phyloP scores from a whole-genome alignment of 352 stramenopile species.

The Globisporangium nunn region DNA sequence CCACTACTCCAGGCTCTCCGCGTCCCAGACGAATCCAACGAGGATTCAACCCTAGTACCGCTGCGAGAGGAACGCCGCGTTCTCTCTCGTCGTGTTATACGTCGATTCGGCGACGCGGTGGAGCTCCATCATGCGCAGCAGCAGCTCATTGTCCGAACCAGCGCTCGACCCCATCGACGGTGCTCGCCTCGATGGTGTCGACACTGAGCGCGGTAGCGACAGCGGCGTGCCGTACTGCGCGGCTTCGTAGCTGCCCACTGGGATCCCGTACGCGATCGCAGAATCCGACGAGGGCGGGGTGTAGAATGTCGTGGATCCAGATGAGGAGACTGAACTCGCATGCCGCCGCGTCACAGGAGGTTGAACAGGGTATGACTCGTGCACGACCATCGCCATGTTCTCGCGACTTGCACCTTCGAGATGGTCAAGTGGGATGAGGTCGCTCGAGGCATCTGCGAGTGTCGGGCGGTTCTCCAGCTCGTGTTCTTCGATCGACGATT shows the following conservation, averaged over 20 bases:
- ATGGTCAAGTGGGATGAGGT: slow-evolving; percentile 11
- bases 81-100: slow-evolving; percentile 42
- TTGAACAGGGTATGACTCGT: slow-evolving; percentile 1
- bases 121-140: slow-evolving; percentile 37
- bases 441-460: slow-evolving; percentile 8
- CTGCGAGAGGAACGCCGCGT: slow-evolving; percentile 33
- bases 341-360: too few species aligned
- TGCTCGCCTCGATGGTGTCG: slow-evolving; percentile 10
- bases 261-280: slow-evolving; percentile 4
- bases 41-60: slow-evolving; percentile 2
- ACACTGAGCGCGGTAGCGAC: slow-evolving; percentile 1
- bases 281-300: slow-evolving; percentile 3
- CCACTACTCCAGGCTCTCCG: too few species aligned
- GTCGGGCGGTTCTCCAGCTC: background rate
- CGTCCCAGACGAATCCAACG: too few species aligned
- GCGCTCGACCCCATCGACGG: slow-evolving; percentile 4
- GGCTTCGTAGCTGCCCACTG: slow-evolving; percentile 5
- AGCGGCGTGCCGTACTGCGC: background rate
- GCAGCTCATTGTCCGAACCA: slow-evolving; percentile 12
- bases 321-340: background rate
- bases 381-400: slow-evolving; percentile 7
- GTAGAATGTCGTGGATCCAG: slow-evolving; percentile 1
- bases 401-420: background rate
- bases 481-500: background rate
- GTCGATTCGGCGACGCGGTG: slow-evolving; percentile 38